phyloP scores from a whole-genome alignment of 192 early-diverging fungal species.

The Jimgerdemannia flammicorona region DNA sequence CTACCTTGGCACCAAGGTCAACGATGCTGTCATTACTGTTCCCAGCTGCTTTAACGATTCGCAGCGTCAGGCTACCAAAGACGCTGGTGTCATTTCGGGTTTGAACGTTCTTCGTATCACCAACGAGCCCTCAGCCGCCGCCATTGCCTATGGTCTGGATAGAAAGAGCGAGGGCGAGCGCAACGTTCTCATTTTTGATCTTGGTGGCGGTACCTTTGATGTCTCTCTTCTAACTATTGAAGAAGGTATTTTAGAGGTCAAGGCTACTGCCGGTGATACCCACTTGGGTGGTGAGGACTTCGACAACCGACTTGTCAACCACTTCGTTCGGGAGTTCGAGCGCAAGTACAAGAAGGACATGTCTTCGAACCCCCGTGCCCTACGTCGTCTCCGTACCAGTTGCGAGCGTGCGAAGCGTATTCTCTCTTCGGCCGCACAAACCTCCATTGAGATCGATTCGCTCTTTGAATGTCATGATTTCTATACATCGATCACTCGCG shows the following conservation, averaged over 20 bases:
- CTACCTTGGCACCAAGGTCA: constrained; percentile 68
- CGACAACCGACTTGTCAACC: constrained; percentile 96
- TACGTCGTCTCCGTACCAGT: constrained; percentile 97
- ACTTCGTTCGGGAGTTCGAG: constrained; percentile 98
- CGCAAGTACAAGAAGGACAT: constrained; percentile 99
- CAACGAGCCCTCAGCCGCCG: constrained; percentile 99
- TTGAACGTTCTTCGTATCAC: constrained; percentile 99
- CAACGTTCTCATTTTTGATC: constrained; percentile 98
- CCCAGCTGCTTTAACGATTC: constrained; percentile 99
- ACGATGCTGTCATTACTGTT: constrained; percentile 91
- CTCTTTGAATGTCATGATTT: constrained; percentile 98
- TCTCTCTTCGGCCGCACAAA: constrained; percentile 92
- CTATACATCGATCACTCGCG: constrained; percentile 98
- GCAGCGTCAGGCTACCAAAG: constrained; percentile 99
- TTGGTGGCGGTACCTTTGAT: constrained; percentile 98
- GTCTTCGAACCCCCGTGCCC: constrained; percentile 83
- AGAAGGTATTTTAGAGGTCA: constrained; percentile 98
- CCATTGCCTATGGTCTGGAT: constrained; percentile 99
- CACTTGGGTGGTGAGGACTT: constrained; percentile 99
- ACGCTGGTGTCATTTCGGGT: constrained; percentile 94
- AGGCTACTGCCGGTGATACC: constrained; percentile 99
- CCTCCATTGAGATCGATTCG: constrained; percentile 96
- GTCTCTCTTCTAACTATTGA: constrained; percentile 97
- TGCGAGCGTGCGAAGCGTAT: constrained; percentile 98
- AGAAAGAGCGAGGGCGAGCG: constrained; percentile 76